These are phyloP conservation scores for Cicer bijugum DNA, from an alignment of 306 rosid species.

Conservation along the genomic window DNA sequence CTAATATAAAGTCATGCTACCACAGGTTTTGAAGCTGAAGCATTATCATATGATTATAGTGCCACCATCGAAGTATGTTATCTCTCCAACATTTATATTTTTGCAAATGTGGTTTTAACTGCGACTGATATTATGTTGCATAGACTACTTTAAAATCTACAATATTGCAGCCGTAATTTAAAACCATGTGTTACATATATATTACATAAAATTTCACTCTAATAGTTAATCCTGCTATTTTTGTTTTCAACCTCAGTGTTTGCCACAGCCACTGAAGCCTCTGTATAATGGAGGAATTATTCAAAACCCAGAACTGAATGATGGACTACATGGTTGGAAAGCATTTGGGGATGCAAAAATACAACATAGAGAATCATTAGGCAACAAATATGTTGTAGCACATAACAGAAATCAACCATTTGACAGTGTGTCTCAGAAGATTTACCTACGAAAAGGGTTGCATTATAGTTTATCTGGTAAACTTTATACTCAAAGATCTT, in stretches of 20 bases:
- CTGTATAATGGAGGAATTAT: slow-evolving; percentile 80
- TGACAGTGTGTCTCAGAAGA: slow-evolving; percentile 61
- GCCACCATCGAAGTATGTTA: slow-evolving; percentile 60
- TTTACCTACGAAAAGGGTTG: slow-evolving; percentile 47
- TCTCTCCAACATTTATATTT: background rate
- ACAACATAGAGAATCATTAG: slow-evolving; percentile 51
- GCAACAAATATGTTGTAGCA: slow-evolving; percentile 67
- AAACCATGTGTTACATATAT: too few species aligned
- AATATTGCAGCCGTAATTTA: too few species aligned
- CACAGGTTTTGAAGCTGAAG: slow-evolving; percentile 55
- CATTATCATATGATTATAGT: slow-evolving; percentile 63
- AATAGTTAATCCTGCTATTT: background rate
- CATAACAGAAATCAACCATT: slow-evolving; percentile 50
- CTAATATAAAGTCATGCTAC: background rate
- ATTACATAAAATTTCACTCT: background rate
- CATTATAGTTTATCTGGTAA: slow-evolving; percentile 71
- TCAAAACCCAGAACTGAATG: slow-evolving; percentile 66
- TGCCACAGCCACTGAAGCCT: slow-evolving; percentile 55
- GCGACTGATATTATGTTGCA: too few species aligned
- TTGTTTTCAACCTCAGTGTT: slow-evolving; percentile 56
- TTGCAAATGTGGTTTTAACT: background rate
- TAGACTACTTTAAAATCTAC: too few species aligned
- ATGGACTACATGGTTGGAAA: slow-evolving; percentile 70
- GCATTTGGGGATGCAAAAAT: slow-evolving; percentile 55
- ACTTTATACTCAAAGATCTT: too few species aligned